Evolutionary conservation across 176 grass and related monocot genomes (phyloP).

Genomic region (Pharus latifolius): DNA sequence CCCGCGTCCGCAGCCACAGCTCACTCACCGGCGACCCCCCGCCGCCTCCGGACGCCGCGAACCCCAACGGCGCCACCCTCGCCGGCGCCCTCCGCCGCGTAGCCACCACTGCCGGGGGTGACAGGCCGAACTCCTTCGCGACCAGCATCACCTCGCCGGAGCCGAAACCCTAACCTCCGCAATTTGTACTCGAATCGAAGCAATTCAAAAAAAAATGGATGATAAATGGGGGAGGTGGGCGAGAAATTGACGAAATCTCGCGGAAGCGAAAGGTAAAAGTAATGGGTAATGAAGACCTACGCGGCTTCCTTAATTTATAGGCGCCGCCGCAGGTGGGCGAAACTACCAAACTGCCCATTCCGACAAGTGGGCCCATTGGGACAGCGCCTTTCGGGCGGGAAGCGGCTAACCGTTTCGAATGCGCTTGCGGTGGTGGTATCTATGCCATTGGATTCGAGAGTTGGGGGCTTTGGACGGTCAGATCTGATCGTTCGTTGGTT

Average conservation of each 20-base stretch:
- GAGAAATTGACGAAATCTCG: conserved; percentile 3
- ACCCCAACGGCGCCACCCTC: conserved; percentile 27
- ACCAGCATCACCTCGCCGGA: conserved; percentile 45
- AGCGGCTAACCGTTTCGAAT: conserved; percentile 19
- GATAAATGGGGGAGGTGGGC: not conserved
- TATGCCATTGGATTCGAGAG: not conserved
- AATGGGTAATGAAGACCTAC: not conserved
- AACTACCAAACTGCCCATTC: not conserved
- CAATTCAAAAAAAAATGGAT: not conserved
- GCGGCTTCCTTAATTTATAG: not conserved
- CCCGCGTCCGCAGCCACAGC: conserved; percentile 22
- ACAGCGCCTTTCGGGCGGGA: not conserved
- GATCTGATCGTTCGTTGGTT: not conserved
- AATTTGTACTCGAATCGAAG: not conserved
- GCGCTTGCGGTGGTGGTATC: not conserved
- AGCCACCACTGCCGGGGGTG: conserved; percentile 30
- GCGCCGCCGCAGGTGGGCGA: not conserved
- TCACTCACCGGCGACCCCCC: conserved; percentile 24
- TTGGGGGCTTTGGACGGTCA: fast-evolving
- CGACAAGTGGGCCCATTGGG: not conserved
- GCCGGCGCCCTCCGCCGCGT: conserved; percentile 22
- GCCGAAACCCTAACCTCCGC: not conserved
- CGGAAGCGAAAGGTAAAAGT: not conserved
- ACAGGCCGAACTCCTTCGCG: conserved; percentile 53
- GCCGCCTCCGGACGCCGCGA: not conserved